phyloP scores from a whole-genome alignment of 805 yeast species.

The Pichia nakasei region DNA sequence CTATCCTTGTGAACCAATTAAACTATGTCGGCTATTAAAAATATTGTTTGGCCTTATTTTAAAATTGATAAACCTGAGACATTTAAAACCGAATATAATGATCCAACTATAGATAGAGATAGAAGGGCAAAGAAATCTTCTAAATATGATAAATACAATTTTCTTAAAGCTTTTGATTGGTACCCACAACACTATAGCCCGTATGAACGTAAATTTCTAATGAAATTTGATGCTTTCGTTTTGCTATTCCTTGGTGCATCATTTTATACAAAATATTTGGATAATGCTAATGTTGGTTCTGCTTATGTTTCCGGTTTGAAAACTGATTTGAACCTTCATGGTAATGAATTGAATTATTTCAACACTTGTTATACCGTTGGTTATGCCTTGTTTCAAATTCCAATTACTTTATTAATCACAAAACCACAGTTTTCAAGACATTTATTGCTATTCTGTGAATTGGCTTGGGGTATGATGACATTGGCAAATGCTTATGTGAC shows the following conservation, averaged over 20 bases:
- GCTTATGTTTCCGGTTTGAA: constrained; percentile 63
- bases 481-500: constrained; percentile 41
- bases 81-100: constrained; percentile 11
- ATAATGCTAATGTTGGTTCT: constrained; percentile 49
- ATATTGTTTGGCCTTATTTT: neutral
- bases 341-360: constrained; percentile 53
- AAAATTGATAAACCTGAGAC: constrained; percentile 10
- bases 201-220: constrained; percentile 11
- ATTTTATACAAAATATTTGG: constrained; percentile 63
- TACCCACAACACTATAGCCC: constrained; percentile 15
- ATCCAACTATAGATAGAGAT: constrained; percentile 10
- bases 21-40: neutral
- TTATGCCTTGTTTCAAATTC: constrained; percentile 50
- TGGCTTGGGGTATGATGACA: constrained; percentile 62
- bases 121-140: constrained; percentile 6
- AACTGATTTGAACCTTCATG: constrained; percentile 47
- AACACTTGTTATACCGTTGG: constrained; percentile 54
- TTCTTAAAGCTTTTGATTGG: constrained; percentile 11
- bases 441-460: constrained; percentile 46
- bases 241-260: constrained; percentile 26
- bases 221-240: constrained; percentile 11
- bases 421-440: constrained; percentile 43
- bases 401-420: constrained; percentile 50
- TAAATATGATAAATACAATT: constrained; percentile 7
- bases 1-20: too few relatives aligned